phyloP scores from a whole-genome alignment of 345 rosid genomes.

The Lumnitzera racemosa region DNA sequence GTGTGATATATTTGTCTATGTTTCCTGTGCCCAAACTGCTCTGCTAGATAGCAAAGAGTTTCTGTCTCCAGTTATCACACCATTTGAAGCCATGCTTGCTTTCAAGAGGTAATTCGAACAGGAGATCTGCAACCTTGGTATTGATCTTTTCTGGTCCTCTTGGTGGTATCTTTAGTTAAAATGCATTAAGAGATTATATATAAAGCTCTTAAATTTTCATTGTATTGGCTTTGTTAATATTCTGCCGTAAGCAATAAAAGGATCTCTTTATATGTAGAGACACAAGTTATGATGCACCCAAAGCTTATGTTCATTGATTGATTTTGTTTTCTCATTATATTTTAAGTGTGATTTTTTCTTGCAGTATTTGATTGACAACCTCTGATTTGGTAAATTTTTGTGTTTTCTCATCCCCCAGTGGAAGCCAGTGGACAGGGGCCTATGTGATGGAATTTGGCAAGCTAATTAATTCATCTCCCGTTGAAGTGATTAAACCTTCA shows the following conservation, averaged over 20 bases:
- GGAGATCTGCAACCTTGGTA: not conserved
- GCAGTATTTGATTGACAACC: too few species aligned
- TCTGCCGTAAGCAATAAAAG: too few species aligned
- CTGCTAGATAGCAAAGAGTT: constrained; percentile 92
- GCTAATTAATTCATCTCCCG: constrained; percentile 39
- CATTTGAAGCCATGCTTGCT: constrained; percentile 87
- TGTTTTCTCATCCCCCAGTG: constrained; percentile 32
- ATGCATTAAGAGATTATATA: too few species aligned
- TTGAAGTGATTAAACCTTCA: constrained; percentile 28
- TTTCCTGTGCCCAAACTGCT: constrained; percentile 89
- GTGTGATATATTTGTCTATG: constrained; percentile 82
- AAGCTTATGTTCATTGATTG: too few species aligned
- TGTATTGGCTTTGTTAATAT: too few species aligned
- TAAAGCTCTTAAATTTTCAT: too few species aligned
- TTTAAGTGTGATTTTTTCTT: too few species aligned
- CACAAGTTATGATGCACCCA: too few species aligned
- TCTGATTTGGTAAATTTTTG: not conserved
- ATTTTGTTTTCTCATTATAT: too few species aligned
- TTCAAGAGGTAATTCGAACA: constrained; percentile 53
- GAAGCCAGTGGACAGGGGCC: constrained; percentile 86
- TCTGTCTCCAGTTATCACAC: constrained; percentile 85
- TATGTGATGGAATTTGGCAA: constrained; percentile 74
- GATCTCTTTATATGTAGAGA: too few species aligned
- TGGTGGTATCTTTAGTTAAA: too few species aligned
- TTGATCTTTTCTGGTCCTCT: not conserved